Percentiles rank a stretch among this genome's conserved stretches.
Evolutionary conservation across 805 yeast species (phyloP).

Genomic region (Alloascoidea hylecoeti): DNA sequence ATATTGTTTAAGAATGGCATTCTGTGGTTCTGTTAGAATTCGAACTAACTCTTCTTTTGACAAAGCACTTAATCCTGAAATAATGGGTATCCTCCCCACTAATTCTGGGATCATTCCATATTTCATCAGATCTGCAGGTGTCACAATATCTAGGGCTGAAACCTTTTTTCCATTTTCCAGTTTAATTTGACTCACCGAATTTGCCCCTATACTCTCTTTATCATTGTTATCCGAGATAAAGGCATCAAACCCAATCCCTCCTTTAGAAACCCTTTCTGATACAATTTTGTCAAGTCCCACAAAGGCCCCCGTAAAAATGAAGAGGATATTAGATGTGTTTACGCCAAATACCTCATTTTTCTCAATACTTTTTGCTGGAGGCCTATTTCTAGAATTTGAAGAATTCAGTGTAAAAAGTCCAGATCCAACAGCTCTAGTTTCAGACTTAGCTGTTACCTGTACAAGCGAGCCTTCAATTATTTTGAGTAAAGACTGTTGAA

Average conservation of each 20-base stretch:
- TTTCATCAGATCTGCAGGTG: slow-evolving; percentile 33
- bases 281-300: slow-evolving; percentile 39
- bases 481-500: slow-evolving; percentile 44
- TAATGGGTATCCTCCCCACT: slow-evolving; percentile 42
- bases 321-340: slow-evolving; percentile 41
- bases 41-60: slow-evolving; percentile 28
- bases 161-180: slow-evolving; percentile 22
- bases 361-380: slow-evolving; percentile 10
- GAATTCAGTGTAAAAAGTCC: slow-evolving; percentile 2
- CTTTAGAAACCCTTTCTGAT: slow-evolving; percentile 20
- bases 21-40: slow-evolving; percentile 40
- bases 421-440: slow-evolving; percentile 8
- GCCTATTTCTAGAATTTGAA: not conserved
- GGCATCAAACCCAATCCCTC: slow-evolving; percentile 14
- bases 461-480: slow-evolving; percentile 42
- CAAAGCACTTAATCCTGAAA: slow-evolving; percentile 33
- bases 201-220: slow-evolving; percentile 9
- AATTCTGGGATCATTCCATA: slow-evolving; percentile 49
- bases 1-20: slow-evolving; percentile 38
- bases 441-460: slow-evolving; percentile 28
- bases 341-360: slow-evolving; percentile 30
- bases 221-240: slow-evolving; percentile 3
- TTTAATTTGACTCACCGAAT: slow-evolving; percentile 20
- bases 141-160: slow-evolving; percentile 28
- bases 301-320: slow-evolving; percentile 49